Percentiles rank a stretch among this genome's conserved stretches.
Conservation (phyloP, 2,329 filamentous ascomycete genomes). For the Zalaria sp. region DNA sequence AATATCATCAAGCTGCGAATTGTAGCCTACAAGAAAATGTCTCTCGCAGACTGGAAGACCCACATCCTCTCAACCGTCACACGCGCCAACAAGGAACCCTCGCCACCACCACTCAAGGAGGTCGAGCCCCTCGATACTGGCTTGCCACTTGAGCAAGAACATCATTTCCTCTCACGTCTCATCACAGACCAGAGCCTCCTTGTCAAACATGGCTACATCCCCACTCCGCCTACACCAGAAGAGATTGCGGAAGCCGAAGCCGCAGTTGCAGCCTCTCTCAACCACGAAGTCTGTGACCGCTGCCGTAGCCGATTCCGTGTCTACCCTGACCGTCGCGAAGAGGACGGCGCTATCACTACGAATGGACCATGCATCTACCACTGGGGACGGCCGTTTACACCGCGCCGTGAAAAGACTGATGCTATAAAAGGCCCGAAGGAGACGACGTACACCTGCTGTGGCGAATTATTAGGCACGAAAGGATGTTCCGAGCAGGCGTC, state of each 20-base stretch:
- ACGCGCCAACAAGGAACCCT: conserved; percentile 8
- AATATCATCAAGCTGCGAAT: conserved; percentile 78
- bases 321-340: conserved; percentile 68
- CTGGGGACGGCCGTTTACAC: conserved; percentile 54
- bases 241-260: conserved; percentile 53
- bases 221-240: conserved; percentile 46
- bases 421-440: conserved; percentile 41
- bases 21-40: conserved; percentile 62
- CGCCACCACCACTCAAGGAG: conserved; percentile 12
- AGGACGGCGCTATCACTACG: conserved; percentile 61
- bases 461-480: conserved; percentile 56
- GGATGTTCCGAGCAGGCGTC: conserved; percentile 60
- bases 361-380: conserved; percentile 73
- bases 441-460: conserved; percentile 65
- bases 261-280: conserved; percentile 51
- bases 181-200: conserved; percentile 50
- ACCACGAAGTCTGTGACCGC: conserved; percentile 81
- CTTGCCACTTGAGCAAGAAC: conserved; percentile 52
- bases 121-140: conserved; percentile 48
- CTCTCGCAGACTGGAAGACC: conserved; percentile 50
- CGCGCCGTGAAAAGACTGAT: conserved; percentile 40
- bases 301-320: conserved; percentile 81
- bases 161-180: conserved; percentile 47
- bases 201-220: conserved; percentile 62
- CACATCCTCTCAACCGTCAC: conserved; percentile 17